Percentiles rank a stretch among this genome's conserved stretches.
Conservation (phyloP, 495 filamentous ascomycete species). For the Ascobolus immersus region DNA sequence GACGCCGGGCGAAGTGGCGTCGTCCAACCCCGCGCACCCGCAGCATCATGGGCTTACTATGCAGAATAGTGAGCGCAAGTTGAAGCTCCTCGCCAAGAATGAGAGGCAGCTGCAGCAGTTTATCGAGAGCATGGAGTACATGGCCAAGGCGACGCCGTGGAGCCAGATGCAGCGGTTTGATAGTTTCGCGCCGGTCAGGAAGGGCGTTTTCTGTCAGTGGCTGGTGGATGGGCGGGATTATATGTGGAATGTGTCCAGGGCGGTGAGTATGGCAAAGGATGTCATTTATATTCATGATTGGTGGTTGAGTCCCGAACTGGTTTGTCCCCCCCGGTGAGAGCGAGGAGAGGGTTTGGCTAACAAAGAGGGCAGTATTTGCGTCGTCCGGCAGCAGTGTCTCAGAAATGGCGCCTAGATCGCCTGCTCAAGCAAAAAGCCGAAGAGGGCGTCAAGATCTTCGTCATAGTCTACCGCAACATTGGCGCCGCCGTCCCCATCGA, state of each 20-base stretch:
- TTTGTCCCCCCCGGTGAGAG: constrained; percentile 3
- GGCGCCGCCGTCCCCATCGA: constrained; percentile 95
- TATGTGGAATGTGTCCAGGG: constrained; percentile 96
- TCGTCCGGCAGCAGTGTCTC: constrained; percentile 81
- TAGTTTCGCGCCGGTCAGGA: constrained; percentile 78
- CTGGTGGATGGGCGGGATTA: constrained; percentile 90
- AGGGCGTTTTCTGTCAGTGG: constrained; percentile 79
- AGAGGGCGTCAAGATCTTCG: constrained; percentile 92
- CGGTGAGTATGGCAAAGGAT: constrained; percentile 92
- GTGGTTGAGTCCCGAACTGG: constrained; percentile 87
- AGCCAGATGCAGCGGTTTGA: constrained; percentile 59
- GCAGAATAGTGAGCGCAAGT: constrained; percentile 61
- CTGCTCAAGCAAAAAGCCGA: constrained; percentile 80
- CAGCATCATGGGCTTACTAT: constrained; percentile 68
- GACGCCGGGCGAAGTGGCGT: constrained; percentile 27
- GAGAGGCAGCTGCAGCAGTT: constrained; percentile 78
- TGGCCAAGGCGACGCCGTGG: constrained; percentile 62
- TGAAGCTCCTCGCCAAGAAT: constrained; percentile 78
- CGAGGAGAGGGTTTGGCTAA: neutral
- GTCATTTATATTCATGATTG: constrained; percentile 99
- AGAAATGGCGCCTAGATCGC: constrained; percentile 92
- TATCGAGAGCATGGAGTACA: constrained; percentile 67
- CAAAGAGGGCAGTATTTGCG: constrained; percentile 42
- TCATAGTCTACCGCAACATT: constrained; percentile 96
- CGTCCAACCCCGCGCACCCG: constrained; percentile 28